Base-by-base conservation (phyloP, 1,284 basidiomycete species). In the Wallemia mellicola region DNA sequence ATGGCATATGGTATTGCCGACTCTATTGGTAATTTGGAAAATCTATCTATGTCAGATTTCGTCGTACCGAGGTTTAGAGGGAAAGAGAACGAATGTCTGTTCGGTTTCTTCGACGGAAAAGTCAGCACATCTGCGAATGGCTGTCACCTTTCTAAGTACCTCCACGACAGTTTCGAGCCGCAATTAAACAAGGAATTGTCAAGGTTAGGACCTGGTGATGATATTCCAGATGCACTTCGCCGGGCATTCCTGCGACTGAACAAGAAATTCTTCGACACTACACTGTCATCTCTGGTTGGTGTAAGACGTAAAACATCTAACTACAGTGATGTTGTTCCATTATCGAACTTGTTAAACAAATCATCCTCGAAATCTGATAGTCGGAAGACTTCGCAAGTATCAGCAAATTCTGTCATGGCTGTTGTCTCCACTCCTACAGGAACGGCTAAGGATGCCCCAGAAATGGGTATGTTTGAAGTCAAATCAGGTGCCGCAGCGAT, bases 1-100 rank as follows among this genome's bases (percentile, higher is more conserved):
- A 88, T 98, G 86, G 81, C 83, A 19, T 98, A 98, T 66, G 94
- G 92, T 11, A 94, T 99, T 61, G 86, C 92, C 0, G 92, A 98
- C 68, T 86, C 85, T n/a, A 74, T 98, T 32, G 88, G 89, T 28
- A 74, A 74, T 61, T 65, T 68, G 59, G 82, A 86, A 59, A 77
- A 80, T 59, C 76, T 96, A 48, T 83, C 80, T 59, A 88, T 94
- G 79, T 79, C 94, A 64, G 92, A 98, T 69, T 76, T 96, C 24
- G 91, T 92, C 3, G 79, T 88, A n/a, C 82, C 84, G 24, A 77
- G 84, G 63, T 95, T 92, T 72, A 79, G 84, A 9, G 81, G 79
- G 30, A 73, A 75, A 60, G 76, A 79, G 56, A 77, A 81, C 65
- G 86, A 94, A 70, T 87, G 86, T n/a, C 73, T 98, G 26, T 92